phyloP scores from a whole-genome alignment of 345 rosid species.

The Eucalyptus sp. region DNA sequence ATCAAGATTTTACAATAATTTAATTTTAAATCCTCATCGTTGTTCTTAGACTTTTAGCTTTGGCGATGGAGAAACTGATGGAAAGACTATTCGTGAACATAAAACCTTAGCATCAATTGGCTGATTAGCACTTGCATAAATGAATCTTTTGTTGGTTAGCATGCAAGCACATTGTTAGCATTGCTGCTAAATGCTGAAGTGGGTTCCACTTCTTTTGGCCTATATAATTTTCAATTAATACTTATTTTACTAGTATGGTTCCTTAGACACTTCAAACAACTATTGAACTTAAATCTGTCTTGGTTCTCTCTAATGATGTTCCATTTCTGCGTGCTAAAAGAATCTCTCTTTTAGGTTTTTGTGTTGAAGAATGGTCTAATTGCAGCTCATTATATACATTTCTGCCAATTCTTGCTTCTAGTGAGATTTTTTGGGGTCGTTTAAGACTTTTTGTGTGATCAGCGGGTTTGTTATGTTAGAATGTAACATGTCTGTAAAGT shows the following conservation, averaged over 20 bases:
- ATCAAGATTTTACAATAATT: neutral
- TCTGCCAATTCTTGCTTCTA: neutral
- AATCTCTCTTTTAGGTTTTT: neutral
- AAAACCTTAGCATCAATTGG: neutral
- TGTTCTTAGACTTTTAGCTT: neutral
- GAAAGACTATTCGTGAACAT: neutral
- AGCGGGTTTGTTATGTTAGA: neutral
- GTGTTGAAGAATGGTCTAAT: neutral
- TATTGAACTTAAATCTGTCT: neutral
- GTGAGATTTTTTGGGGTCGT: neutral
- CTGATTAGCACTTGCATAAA: neutral
- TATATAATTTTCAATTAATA: neutral
- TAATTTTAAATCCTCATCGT: neutral
- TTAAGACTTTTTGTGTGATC: neutral
- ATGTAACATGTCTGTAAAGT: neutral
- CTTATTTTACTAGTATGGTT: neutral
- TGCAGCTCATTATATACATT: neutral
- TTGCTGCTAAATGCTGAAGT: neutral
- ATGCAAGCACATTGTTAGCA: neutral
- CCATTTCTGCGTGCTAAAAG: neutral
- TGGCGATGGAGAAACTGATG: neutral
- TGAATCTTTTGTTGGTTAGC: neutral
- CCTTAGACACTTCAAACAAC: neutral
- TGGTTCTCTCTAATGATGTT: neutral
- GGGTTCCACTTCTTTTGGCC: neutral